Percentiles rank a stretch among this genome's conserved stretches.
These are phyloP conservation scores for Ramaria sp. DNA, from an alignment of 768 basidiomycete genomes.

Conservation along the genomic window DNA sequence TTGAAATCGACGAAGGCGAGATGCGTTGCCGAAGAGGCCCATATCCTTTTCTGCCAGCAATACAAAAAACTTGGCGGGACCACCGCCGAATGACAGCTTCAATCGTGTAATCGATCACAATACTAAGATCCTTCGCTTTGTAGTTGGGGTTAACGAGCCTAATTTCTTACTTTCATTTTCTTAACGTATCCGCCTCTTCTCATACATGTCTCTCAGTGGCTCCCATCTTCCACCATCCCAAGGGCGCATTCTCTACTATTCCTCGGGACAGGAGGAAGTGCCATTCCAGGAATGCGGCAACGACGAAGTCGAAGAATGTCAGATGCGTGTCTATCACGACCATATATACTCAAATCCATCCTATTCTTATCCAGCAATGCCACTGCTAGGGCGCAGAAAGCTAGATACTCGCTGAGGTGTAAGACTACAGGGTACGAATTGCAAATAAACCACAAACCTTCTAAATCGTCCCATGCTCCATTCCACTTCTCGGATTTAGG, in stretches of 20 bases:
- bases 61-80: no score
- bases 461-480: slow-evolving; percentile 28
- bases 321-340: slow-evolving; percentile 28
- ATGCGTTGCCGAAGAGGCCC: no score
- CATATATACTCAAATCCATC: slow-evolving; percentile 13
- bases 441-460: slow-evolving; percentile 20
- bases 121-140: no score
- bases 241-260: not conserved
- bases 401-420: slow-evolving; percentile 4
- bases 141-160: no score
- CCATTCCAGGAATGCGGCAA: not conserved
- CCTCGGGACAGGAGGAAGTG: not conserved
- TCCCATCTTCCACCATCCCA: slow-evolving; percentile 1
- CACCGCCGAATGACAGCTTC: no score
- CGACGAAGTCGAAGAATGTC: slow-evolving; percentile 31
- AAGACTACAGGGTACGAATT: not conserved
- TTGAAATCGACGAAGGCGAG: no score
- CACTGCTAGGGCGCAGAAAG: slow-evolving; percentile 10
- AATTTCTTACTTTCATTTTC: not conserved
- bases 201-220: not conserved
- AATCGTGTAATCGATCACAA: no score
- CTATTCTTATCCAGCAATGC: slow-evolving; percentile 21
- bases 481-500: slow-evolving; percentile 22
- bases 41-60: no score
- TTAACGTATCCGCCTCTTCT: not conserved